Evolutionary conservation across 2,329 filamentous ascomycete species (phyloP).

Genomic region (Aspergillus pseudoglaucus): DNA sequence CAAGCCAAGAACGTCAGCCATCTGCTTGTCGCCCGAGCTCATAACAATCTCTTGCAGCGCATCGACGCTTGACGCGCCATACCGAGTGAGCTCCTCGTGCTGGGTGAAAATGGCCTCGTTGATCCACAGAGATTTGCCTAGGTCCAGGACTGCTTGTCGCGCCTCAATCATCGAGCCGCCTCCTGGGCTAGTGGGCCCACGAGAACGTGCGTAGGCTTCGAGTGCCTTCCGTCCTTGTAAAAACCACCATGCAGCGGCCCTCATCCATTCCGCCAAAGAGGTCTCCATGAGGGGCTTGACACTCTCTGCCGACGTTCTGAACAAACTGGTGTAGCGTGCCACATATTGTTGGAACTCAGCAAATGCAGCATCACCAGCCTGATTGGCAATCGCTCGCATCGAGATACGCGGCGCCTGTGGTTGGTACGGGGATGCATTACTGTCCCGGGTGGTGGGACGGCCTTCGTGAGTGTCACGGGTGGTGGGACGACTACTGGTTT

Average conservation of each 20-base stretch:
- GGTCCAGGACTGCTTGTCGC: slow-evolving; percentile 75
- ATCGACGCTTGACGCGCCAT: slow-evolving; percentile 35
- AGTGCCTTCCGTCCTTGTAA: slow-evolving; percentile 70
- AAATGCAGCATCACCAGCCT: slow-evolving; percentile 60
- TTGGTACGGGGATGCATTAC: slow-evolving; percentile 12
- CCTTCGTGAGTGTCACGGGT: slow-evolving; percentile 2
- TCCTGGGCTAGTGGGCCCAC: slow-evolving; percentile 49
- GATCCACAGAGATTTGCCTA: slow-evolving; percentile 86
- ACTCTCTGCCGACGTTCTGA: slow-evolving; percentile 69
- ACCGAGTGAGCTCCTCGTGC: slow-evolving; percentile 33
- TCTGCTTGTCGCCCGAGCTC: slow-evolving; percentile 39
- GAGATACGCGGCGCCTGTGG: slow-evolving; percentile 27
- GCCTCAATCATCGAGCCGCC: slow-evolving; percentile 38
- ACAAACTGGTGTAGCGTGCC: slow-evolving; percentile 67
- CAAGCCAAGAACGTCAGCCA: slow-evolving; percentile 43
- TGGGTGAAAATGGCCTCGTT: slow-evolving; percentile 36
- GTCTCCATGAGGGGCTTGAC: slow-evolving; percentile 60
- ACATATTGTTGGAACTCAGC: slow-evolving; percentile 64
- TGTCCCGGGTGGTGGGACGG: slow-evolving; percentile 11
- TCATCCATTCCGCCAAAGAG: slow-evolving; percentile 60
- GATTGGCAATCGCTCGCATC: slow-evolving; percentile 31
- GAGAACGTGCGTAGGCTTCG: slow-evolving; percentile 63
- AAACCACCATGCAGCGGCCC: slow-evolving; percentile 84
- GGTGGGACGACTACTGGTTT: slow-evolving; percentile 3
- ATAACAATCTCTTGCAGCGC: slow-evolving; percentile 35